phyloP scores from a whole-genome alignment of 2,329 filamentous ascomycete genomes.

The Colletotrichum ledebouriae region DNA sequence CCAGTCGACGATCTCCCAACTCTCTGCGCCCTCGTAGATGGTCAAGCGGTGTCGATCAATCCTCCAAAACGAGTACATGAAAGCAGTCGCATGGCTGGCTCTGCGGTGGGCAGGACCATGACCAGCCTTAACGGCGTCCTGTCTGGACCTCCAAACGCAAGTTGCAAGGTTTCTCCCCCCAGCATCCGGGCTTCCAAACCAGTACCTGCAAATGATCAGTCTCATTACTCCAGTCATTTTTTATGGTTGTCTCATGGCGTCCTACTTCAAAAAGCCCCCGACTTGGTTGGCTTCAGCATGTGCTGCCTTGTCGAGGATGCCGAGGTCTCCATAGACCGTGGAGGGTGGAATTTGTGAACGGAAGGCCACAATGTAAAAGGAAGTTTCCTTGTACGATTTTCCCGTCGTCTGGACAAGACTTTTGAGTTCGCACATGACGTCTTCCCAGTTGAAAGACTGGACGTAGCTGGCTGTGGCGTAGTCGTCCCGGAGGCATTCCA shows the following conservation, averaged over 20 bases:
- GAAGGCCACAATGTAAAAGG: conserved; percentile 89
- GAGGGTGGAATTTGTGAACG: conserved; percentile 77
- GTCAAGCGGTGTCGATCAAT: conserved; percentile 79
- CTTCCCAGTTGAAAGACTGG: conserved; percentile 82
- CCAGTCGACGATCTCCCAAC: conserved; percentile 76
- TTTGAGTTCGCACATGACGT: conserved; percentile 71
- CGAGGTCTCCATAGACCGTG: conserved; percentile 74
- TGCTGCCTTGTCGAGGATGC: conserved; percentile 80
- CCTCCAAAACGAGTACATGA: conserved; percentile 74
- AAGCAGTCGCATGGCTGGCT: conserved; percentile 75
- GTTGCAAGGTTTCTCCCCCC: conserved; percentile 85
- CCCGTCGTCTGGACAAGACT: conserved; percentile 61
- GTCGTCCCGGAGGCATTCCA: conserved; percentile 73
- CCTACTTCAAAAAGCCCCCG: conserved; percentile 82
- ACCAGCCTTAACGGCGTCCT: conserved; percentile 72
- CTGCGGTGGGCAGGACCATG: conserved; percentile 71
- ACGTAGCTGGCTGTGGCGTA: conserved; percentile 84
- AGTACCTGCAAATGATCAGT: conserved; percentile 71
- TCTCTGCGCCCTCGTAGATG: conserved; percentile 73
- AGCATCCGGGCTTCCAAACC: conserved; percentile 83
- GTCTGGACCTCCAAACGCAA: conserved; percentile 74
- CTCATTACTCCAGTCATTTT: background rate
- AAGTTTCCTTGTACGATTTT: conserved; percentile 70
- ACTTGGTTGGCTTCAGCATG: conserved; percentile 84
- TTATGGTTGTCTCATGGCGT: conserved; percentile 15